Conservation (phyloP, 768 basidiomycete genomes). For the Lentinula edodes region DNA sequence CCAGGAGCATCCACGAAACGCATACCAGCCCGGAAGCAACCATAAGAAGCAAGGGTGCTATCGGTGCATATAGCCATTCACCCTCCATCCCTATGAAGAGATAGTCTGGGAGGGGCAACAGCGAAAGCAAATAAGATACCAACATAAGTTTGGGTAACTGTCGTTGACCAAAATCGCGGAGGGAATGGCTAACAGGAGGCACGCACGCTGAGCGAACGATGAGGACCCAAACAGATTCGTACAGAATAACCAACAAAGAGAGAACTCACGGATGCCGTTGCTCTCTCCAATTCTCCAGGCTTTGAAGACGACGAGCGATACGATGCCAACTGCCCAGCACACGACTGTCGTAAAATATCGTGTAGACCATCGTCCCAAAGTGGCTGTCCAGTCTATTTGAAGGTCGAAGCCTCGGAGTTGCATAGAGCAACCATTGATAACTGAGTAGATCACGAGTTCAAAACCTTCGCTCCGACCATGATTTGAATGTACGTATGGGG, state of each 20-base stretch:
- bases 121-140: conserved; percentile 37
- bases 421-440: conserved; percentile 40
- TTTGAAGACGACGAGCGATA: conserved; percentile 49
- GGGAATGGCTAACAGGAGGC: conserved; percentile 45
- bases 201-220: conserved; percentile 26
- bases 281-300: conserved; percentile 38
- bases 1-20: conserved; percentile 52
- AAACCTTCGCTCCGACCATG: conserved; percentile 29
- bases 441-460: conserved; percentile 55
- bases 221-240: neutral
- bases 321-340: conserved; percentile 73
- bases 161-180: conserved; percentile 35
- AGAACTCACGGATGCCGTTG: conserved; percentile 14
- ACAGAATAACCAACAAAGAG: neutral
- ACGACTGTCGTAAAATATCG: conserved; percentile 72
- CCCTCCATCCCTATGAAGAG: conserved; percentile 59
- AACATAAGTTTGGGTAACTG: conserved; percentile 38
- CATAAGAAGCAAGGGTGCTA: conserved; percentile 56
- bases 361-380: conserved; percentile 62
- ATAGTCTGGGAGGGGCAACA: conserved; percentile 52
- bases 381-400: conserved; percentile 65
- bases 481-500: conserved; percentile 54
- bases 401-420: conserved; percentile 37
- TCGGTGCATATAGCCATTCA: conserved; percentile 35
- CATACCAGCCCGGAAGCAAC: conserved; percentile 61